These are phyloP conservation scores for Oenanthe javanica DNA, from an alignment of 140 eudicot species.

Conservation along the genomic window DNA sequence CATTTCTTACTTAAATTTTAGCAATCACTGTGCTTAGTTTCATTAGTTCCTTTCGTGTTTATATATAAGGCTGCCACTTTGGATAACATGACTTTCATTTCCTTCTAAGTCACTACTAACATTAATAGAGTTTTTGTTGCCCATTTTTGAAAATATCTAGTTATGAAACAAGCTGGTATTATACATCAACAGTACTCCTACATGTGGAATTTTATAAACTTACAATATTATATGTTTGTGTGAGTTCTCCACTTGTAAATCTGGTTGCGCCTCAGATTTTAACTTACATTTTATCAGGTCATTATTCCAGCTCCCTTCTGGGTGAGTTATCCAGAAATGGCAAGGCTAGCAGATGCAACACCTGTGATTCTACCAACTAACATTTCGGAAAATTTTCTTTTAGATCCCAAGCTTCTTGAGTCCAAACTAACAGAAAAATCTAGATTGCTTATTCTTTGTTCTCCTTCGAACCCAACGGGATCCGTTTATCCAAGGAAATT, in stretches of 20 bases:
- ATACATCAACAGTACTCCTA: background rate
- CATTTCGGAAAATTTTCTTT: slow-evolving; percentile 82
- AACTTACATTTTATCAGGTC: slow-evolving; percentile 38
- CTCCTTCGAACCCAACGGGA: slow-evolving; percentile 98
- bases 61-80: background rate
- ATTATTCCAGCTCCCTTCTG: slow-evolving; percentile 91
- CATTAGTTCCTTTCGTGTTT: background rate
- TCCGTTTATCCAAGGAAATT: slow-evolving; percentile 68
- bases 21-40: background rate
- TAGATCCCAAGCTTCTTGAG: slow-evolving; percentile 83
- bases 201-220: background rate
- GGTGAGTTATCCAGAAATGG: slow-evolving; percentile 99
- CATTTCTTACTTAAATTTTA: background rate
- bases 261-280: background rate
- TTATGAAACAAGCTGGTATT: background rate
- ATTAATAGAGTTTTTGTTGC: background rate
- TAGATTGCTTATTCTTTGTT: slow-evolving; percentile 81
- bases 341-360: slow-evolving; percentile 85
- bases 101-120: background rate
- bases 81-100: background rate
- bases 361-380: slow-evolving; percentile 83
- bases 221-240: background rate
- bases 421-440: slow-evolving; percentile 81
- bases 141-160: background rate
- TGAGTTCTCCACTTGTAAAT: background rate